phyloP scores from a whole-genome alignment of 2,329 filamentous ascomycete species.

The Colletotrichum tropicale region DNA sequence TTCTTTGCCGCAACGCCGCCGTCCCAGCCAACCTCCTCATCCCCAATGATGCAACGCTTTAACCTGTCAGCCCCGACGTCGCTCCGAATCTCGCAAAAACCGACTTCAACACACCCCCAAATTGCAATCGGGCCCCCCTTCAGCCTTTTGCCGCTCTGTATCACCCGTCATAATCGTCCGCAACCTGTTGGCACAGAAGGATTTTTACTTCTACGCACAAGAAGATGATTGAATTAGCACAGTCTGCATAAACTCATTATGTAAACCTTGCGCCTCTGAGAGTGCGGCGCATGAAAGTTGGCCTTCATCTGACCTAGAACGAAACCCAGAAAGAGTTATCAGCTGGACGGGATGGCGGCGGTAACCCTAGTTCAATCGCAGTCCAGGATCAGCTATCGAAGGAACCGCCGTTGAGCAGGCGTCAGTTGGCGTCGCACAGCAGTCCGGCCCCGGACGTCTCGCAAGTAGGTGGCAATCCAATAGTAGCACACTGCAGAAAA shows the following conservation, averaged over 20 bases:
- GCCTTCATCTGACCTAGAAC: conserved; percentile 14
- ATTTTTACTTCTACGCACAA: background rate
- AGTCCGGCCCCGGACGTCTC: background rate
- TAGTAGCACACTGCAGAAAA: background rate
- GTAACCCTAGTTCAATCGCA: background rate
- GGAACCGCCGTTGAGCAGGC: background rate
- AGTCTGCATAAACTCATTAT: conserved; percentile 6
- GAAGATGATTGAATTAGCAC: background rate
- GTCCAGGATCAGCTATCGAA: background rate
- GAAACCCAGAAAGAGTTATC: conserved; percentile 3
- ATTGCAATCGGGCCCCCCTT: background rate
- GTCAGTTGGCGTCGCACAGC: background rate
- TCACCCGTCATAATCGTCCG: background rate
- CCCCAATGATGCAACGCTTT: background rate
- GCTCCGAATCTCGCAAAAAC: conserved; percentile 19
- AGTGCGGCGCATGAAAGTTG: conserved; percentile 3
- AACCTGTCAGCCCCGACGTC: conserved; percentile 10
- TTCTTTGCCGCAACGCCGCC: background rate
- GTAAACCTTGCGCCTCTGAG: background rate
- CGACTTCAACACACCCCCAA: background rate
- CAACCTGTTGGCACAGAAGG: background rate
- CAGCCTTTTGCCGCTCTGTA: conserved; percentile 6
- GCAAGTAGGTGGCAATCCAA: background rate
- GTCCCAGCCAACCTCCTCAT: background rate
- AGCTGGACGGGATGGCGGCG: conserved; percentile 5